A percentile compares a stretch with the other conserved stretches of the same genome.
Evolutionary conservation across 352 stramenopile species (phyloP).

Genomic region (Globisporangium canariense): DNA sequence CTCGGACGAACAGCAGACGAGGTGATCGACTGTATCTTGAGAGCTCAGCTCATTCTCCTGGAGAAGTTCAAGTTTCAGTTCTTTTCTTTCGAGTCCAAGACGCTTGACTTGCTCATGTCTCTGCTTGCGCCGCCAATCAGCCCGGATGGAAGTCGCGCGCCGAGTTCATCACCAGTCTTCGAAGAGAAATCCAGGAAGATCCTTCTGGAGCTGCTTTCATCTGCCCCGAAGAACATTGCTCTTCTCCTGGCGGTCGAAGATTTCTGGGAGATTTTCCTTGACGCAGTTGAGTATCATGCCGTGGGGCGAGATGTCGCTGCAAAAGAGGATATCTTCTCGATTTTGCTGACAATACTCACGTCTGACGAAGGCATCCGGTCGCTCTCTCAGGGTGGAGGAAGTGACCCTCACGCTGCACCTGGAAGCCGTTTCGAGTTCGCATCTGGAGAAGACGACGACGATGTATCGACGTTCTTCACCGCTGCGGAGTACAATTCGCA

Average conservation of each 20-base stretch:
- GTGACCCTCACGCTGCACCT: constrained; percentile 4
- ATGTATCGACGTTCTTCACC: constrained; percentile 51
- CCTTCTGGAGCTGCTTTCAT: constrained; percentile 36
- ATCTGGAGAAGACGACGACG: constrained; percentile 35
- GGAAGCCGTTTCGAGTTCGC: constrained; percentile 37
- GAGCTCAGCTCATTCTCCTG: constrained; percentile 58
- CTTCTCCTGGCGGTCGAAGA: constrained; percentile 39
- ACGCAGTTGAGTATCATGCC: constrained; percentile 42
- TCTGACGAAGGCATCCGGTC: constrained; percentile 50
- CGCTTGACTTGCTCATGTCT: constrained; percentile 51
- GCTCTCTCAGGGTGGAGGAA: constrained; percentile 20
- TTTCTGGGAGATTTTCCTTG: constrained; percentile 45
- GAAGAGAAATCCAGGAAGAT: constrained; percentile 16
- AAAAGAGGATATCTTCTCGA: constrained; percentile 54
- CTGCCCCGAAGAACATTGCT: constrained; percentile 48
- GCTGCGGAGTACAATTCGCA: constrained; percentile 48
- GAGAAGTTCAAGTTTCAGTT: constrained; percentile 78
- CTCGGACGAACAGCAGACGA: constrained; percentile 59
- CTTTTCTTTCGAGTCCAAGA: constrained; percentile 71
- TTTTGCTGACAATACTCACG: constrained; percentile 43
- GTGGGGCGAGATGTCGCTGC: constrained; percentile 33
- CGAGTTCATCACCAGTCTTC: constrained; percentile 21
- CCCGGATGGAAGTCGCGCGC: constrained; percentile 18
- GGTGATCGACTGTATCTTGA: constrained; percentile 68
- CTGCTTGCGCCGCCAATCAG: constrained; percentile 19